Conservation (phyloP, 1,284 basidiomycete genomes). For the Trichosporon ovoides region DNA sequence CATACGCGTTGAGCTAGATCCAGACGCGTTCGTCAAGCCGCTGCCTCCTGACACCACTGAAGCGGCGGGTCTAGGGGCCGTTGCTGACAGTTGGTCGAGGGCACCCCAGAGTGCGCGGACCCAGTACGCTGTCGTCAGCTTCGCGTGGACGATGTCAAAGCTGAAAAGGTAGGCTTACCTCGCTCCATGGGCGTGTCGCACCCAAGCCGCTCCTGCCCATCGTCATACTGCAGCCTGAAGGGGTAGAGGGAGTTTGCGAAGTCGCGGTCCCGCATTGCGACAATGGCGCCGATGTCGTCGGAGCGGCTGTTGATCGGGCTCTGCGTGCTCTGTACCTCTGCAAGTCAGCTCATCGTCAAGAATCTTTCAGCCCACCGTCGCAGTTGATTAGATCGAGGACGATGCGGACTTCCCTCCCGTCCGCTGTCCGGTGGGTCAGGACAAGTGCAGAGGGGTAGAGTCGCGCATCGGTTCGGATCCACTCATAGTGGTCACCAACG, state of each 20-base stretch:
- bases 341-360: slow-evolving; percentile 9
- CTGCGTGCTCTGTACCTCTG: slow-evolving; percentile 72
- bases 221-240: slow-evolving; percentile 77
- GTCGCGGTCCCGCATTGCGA: slow-evolving; percentile 61
- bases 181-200: slow-evolving; percentile 75
- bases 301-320: slow-evolving; percentile 60
- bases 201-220: slow-evolving; percentile 76
- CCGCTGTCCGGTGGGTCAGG: slow-evolving; percentile 72
- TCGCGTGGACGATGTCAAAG: background rate
- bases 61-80: slow-evolving; percentile 12
- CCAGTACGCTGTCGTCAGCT: slow-evolving; percentile 60
- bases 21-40: slow-evolving; percentile 15
- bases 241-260: slow-evolving; percentile 69
- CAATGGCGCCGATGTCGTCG: slow-evolving; percentile 76
- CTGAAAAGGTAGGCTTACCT: slow-evolving; percentile 23
- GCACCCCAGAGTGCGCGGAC: slow-evolving; percentile 76
- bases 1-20: slow-evolving; percentile 40
- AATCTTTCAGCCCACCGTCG: slow-evolving; percentile 35
- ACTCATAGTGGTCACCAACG: slow-evolving; percentile 63
- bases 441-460: slow-evolving; percentile 72
- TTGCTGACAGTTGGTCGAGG: slow-evolving; percentile 31
- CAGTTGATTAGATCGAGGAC: slow-evolving; percentile 77
- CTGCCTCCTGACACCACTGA: slow-evolving; percentile 23
- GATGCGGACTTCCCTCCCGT: slow-evolving; percentile 70
- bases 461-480: slow-evolving; percentile 77